Conservation (phyloP, 352 stramenopile species). For the Globisporangium nunn region DNA sequence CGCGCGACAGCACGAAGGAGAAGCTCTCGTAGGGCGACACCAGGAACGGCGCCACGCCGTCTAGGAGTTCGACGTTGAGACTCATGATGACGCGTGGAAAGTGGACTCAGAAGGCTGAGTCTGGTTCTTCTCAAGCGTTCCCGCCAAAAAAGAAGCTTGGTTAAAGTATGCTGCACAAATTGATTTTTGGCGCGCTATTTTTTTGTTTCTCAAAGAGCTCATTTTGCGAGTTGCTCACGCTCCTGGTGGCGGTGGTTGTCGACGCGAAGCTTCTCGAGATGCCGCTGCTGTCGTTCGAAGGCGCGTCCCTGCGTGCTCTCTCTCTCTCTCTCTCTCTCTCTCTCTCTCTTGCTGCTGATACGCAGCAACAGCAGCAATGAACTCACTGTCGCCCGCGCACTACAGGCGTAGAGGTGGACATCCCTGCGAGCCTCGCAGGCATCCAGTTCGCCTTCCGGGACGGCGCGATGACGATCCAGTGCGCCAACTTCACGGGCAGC, state of each 20-base stretch:
- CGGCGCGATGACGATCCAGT: slow-evolving; percentile 61
- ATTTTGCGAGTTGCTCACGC: neutral
- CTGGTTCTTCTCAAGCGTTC: neutral
- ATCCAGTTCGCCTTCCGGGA: slow-evolving; percentile 60
- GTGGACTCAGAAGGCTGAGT: neutral
- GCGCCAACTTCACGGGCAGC: slow-evolving; percentile 61
- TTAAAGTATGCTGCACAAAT: neutral
- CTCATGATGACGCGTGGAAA: slow-evolving; percentile 32
- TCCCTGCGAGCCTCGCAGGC: slow-evolving; percentile 45
- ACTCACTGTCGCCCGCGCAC: neutral
- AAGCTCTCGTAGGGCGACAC: slow-evolving; percentile 77
- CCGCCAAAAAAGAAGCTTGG: neutral
- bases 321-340: neutral
- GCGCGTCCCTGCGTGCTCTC: slow-evolving; percentile 12
- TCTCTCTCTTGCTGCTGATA: too few species aligned
- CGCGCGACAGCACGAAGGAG: slow-evolving; percentile 66
- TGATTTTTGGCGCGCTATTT: neutral
- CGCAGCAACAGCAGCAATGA: neutral
- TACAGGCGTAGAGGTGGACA: slow-evolving; percentile 61
- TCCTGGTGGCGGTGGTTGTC: too few species aligned
- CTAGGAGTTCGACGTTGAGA: slow-evolving; percentile 69
- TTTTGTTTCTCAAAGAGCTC: neutral
- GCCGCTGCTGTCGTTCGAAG: slow-evolving; percentile 72
- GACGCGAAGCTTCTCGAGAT: slow-evolving; percentile 18
- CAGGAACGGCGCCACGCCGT: slow-evolving; percentile 49